Evolutionary conservation across 2,329 filamentous ascomycete genomes (phyloP), one percentile per base, ranked within the genome.

Genomic region (Cordyceps javanica): DNA sequence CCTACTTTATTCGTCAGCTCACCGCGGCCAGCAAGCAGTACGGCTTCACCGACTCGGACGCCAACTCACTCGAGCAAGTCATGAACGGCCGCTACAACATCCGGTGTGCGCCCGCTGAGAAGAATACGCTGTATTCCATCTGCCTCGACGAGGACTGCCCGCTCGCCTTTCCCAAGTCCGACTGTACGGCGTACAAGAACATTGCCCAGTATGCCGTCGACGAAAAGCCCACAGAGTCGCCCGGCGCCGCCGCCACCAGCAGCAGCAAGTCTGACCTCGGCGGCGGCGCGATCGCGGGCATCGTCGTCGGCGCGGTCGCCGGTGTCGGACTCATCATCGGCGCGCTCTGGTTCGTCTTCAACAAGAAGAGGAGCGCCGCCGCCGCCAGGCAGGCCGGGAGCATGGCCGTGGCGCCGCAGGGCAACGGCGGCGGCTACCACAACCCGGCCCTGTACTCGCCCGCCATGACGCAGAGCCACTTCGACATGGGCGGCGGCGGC

Each of bases 1-100:
- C 63, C 6, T 66, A 70, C 48, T 70, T 70, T 57, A 68, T 70
- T 54, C 57, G 66, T 9, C 67, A 70, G 44, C 61, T 70, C 39
- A 65, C 62, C 3, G 26, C 59, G 9, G 59, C 67, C 8, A 64
- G 62, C 44, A 58, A 56, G 28, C 61, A 63, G n/a, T 67, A 60
- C 44, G 67, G 67, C 34, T 69, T 70, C 59, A 67, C 67, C 3
- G 60, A 63, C 1, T 30, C 62, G 30, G 68, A 70, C 51, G 62
- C 61, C 2, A 16, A 60, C 14, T 64, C 64, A 5, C 58, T 69
- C 1, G 53, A 52, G 21, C 61, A 45, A 8, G 44, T 34, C 9
- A 64, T 70, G 64, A 69, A 70, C 42, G 55, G 53, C 11, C 57
- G 61, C 44, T 70, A 68, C 61, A 70, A 70, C 46, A 61, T 63